Conservation (phyloP, 2,329 filamentous ascomycete species). For the Ophiocordyceps polyrhachis-furcata region DNA sequence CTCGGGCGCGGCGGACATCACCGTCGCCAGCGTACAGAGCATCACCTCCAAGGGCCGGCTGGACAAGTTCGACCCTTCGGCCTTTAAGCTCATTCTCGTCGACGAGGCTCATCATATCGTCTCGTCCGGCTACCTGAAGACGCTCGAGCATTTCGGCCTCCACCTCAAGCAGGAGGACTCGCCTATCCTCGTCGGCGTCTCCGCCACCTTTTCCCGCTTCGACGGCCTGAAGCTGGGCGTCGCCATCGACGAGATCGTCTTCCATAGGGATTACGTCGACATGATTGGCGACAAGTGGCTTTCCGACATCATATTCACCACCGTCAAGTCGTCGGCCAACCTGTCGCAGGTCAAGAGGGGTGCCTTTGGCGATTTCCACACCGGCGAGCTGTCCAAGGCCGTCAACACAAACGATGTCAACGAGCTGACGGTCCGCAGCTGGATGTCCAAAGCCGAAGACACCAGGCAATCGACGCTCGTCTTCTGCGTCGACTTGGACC, state of each 20-base stretch:
- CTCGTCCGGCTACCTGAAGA: slow-evolving; percentile 56
- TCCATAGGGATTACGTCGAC: slow-evolving; percentile 57
- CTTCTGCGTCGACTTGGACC: slow-evolving; percentile 81
- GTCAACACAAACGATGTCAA: slow-evolving; percentile 75
- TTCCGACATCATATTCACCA: slow-evolving; percentile 83
- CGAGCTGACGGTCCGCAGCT: slow-evolving; percentile 67
- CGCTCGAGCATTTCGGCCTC: slow-evolving; percentile 64
- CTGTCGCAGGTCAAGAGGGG: slow-evolving; percentile 49
- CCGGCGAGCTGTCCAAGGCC: slow-evolving; percentile 55
- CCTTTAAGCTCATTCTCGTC: slow-evolving; percentile 80
- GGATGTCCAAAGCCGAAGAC: slow-evolving; percentile 52
- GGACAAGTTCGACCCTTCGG: slow-evolving; percentile 58
- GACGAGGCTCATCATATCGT: slow-evolving; percentile 97
- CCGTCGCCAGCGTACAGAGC: slow-evolving; percentile 76
- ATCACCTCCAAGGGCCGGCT: slow-evolving; percentile 60
- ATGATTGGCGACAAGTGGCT: slow-evolving; percentile 81
- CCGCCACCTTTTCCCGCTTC: slow-evolving; percentile 59
- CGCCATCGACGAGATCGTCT: slow-evolving; percentile 89
- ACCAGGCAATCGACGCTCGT: slow-evolving; percentile 70
- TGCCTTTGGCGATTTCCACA: slow-evolving; percentile 55
- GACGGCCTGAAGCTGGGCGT: slow-evolving; percentile 69
- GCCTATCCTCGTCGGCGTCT: slow-evolving; percentile 71
- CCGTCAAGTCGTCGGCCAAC: slow-evolving; percentile 67
- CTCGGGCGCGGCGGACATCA: slow-evolving; percentile 73
- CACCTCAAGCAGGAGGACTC: slow-evolving; percentile 21